Evolutionary conservation across 257 asterid species (phyloP), one percentile per base, ranked within the genome.

Genomic region (Nicotiana noctiflora): DNA sequence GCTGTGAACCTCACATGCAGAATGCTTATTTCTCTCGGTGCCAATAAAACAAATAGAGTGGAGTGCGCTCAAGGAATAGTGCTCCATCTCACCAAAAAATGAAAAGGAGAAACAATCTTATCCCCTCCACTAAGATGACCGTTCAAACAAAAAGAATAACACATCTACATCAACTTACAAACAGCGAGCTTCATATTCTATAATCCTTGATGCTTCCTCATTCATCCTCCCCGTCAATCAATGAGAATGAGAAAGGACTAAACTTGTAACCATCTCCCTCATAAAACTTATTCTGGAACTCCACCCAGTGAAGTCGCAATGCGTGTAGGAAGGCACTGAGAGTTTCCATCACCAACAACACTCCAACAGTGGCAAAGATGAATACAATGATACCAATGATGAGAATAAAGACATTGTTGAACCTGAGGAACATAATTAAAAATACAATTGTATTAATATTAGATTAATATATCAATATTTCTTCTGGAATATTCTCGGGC

Each of bases 181-280:
- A 74, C 44, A 4, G 62, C 62, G 17, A 49, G 61, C 79, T 49
- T 74, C 62, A 49, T 74, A 14, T 49, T 57, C 27, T 37, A 49
- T 13, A 74, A 46, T 27, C 60, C n/a, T 72, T 13, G 59, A 49
- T 10, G 79, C 46, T 53, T 25, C 67, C 75, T 93, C 90, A 95
- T 78, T 95, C 98, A 76, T 95, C 98, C 14, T 95, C 99, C 1
- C 75, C 82, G 25, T 82, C 85, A 52, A 88, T 82, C 83, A 85
- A 81, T 34, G 86, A 76, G 83, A 95, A 95, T 6, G 98, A 84
- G 88, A 92, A 95, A 0, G 99, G 99, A 19, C 60, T 75, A 82
- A 95, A 95, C 84, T 93, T 92, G 93, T 93, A 95, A 59, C 99
- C 99, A 78, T 95, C 99, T 64, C 99, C 99, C 87, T 94, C 98